Percentiles rank a stretch among this genome's conserved stretches.
Conservation (phyloP, 2,329 filamentous ascomycete species). For the Ophiostoma perfectum region DNA sequence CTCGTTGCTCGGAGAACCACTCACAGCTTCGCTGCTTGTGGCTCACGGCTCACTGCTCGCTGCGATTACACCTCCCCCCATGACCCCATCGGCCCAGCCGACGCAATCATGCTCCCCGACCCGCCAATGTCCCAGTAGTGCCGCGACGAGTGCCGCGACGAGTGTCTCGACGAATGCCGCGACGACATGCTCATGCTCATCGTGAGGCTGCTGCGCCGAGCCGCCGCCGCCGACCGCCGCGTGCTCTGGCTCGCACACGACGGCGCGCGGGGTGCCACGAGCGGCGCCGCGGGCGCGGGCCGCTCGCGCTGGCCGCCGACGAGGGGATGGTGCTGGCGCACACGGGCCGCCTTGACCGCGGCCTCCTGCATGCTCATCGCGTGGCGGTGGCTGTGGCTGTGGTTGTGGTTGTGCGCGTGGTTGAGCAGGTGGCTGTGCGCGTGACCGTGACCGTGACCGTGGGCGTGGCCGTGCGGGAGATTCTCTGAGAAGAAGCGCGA, state of each 20-base stretch:
- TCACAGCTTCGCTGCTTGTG: neutral
- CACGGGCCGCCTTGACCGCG: constrained; percentile 72
- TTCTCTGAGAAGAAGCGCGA: constrained; percentile 60
- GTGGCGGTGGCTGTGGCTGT: neutral
- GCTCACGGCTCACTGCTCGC: neutral
- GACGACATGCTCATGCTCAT: constrained; percentile 14
- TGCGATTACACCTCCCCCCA: constrained; percentile 68
- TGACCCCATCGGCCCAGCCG: constrained; percentile 63
- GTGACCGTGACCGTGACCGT: constrained; percentile 28
- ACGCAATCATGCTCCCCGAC: constrained; percentile 65
- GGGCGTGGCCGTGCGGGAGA: constrained; percentile 28
- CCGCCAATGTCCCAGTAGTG: constrained; percentile 92
- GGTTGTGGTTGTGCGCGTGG: constrained; percentile 11
- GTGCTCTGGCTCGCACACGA: constrained; percentile 89
- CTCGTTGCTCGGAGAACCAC: neutral
- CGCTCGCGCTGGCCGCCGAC: constrained; percentile 51
- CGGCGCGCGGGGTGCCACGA: constrained; percentile 39
- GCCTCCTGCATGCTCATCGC: constrained; percentile 53
- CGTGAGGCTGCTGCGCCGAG: constrained; percentile 55
- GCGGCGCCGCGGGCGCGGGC: constrained; percentile 35
- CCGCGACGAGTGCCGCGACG: constrained; percentile 47
- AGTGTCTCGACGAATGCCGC: constrained; percentile 50
- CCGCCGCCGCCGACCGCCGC: constrained; percentile 52
- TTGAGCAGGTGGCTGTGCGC: neutral
- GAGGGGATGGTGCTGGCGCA: constrained; percentile 83